Conservation (phyloP, 148 eudicot genomes). For the Salicornia ramosissima region DNA sequence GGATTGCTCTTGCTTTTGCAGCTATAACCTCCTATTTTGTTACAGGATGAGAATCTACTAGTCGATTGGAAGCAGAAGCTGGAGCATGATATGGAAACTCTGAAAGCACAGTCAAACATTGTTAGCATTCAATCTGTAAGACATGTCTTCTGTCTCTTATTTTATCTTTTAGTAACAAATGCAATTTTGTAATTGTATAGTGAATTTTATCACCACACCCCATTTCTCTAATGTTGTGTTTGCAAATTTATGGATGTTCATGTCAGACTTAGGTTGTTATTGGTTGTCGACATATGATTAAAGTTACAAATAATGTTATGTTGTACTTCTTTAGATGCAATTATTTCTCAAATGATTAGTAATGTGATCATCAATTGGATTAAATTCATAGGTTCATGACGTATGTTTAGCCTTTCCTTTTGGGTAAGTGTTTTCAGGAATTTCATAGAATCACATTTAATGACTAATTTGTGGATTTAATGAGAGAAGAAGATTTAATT, state of each 20-base stretch:
- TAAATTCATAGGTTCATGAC: too few relatives aligned
- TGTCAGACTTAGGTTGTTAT: too few relatives aligned
- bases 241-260: neutral
- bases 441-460: too few relatives aligned
- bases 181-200: neutral
- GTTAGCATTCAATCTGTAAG: constrained; percentile 71
- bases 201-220: neutral
- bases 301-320: too few relatives aligned
- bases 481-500: too few relatives aligned
- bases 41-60: constrained; percentile 72
- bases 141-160: neutral
- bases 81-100: constrained; percentile 83
- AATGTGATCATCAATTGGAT: too few relatives aligned
- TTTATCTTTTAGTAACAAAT: neutral
- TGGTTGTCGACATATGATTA: too few relatives aligned
- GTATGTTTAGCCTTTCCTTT: too few relatives aligned
- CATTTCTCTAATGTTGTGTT: neutral
- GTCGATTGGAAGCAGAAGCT: constrained; percentile 83
- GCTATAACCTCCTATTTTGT: constrained; percentile 6
- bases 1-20: neutral
- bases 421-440: too few relatives aligned
- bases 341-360: too few relatives aligned
- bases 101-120: constrained; percentile 71
- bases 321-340: too few relatives aligned
- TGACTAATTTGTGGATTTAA: too few relatives aligned